These are phyloP conservation scores for Penicillium canescens DNA, from an alignment of 495 filamentous ascomycete genomes.

Conservation along the genomic window DNA sequence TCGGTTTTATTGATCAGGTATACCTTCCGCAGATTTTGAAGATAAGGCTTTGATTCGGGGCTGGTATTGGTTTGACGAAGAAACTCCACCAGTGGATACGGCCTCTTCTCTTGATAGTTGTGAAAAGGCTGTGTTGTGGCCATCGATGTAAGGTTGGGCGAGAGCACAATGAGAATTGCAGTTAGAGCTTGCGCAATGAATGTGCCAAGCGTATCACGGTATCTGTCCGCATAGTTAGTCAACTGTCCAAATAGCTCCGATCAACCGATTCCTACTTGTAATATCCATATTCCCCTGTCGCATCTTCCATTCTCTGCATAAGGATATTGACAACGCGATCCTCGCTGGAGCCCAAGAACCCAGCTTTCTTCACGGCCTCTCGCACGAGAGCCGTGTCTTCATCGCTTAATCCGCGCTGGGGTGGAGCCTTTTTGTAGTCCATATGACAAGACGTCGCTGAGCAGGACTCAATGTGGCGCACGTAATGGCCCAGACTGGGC, in stretches of 20 bases:
- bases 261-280: neutral
- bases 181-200: slow-evolving; percentile 26
- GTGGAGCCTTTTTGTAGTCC: neutral
- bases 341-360: slow-evolving; percentile 15
- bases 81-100: slow-evolving; percentile 16
- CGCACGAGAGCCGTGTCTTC: slow-evolving; percentile 17
- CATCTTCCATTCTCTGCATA: slow-evolving; percentile 9
- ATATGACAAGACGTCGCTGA: no score
- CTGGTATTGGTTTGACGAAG: slow-evolving; percentile 13
- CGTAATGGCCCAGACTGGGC: neutral
- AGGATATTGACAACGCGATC: slow-evolving; percentile 23
- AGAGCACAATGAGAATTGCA: slow-evolving; percentile 25
- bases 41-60: slow-evolving; percentile 9
- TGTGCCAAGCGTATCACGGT: neutral
- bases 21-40: slow-evolving; percentile 25
- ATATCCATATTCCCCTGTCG: neutral
- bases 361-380: slow-evolving; percentile 14
- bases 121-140: slow-evolving; percentile 8
- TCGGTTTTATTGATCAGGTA: slow-evolving; percentile 14
- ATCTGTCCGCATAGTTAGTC: neutral
- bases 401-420: slow-evolving; percentile 10
- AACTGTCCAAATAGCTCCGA: neutral
- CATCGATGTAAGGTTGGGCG: slow-evolving; percentile 24
- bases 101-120: neutral
- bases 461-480: neutral